Evolutionary conservation across 345 rosid genomes (phyloP), one percentile per base, ranked within the genome.

Genomic region (Eucalyptus curtisii): DNA sequence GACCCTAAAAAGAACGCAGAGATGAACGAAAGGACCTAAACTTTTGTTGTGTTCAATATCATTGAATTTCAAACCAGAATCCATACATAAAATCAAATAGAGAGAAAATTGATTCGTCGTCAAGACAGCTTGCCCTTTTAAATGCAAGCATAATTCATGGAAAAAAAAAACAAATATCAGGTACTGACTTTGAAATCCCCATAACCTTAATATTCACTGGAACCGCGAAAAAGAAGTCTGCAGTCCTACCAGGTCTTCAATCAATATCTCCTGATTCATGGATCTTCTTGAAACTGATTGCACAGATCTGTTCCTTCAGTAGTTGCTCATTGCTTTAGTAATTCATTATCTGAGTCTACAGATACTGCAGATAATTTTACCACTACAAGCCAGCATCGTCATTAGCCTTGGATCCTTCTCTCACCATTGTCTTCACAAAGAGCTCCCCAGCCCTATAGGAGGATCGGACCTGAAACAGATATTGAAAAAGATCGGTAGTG

Each of bases 401-500:
- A 25, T 53, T 49, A 16, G 40, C 68, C 79, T 85, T 90, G 5
- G 91, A 90, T 90, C 90, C 96, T 91, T 95, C 98, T 92, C 90
- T 96, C 85, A 98, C 98, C 99, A 97, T 98, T 90, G 99, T 91
- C 95, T 97, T 90, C 10, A 98, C 99, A 89, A 94, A 98, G 89
- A 98, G 97, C 93, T 98, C 99, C 85, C 99, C 99, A 20, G 99
- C 99, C 89, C 99, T 95, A 79, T 97, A 98, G 33, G 99, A 97
- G 52, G 99, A 98, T 88, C 99, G 95, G 87, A 98, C 99, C 99
- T 97, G 95, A 80, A 90, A 88, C 82, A 86, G 20, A 31, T 48
- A n/a, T 14, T 31, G 13, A 24, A 16, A 82, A 49, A 27, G 71
- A 66, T 13, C 25, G 11, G 61, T 5, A 20, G 45, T 66, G 61